Evolutionary conservation across 176 grass and related monocot species (phyloP), one percentile per base, ranked within the genome.

Genomic region (Puya raimondii): DNA sequence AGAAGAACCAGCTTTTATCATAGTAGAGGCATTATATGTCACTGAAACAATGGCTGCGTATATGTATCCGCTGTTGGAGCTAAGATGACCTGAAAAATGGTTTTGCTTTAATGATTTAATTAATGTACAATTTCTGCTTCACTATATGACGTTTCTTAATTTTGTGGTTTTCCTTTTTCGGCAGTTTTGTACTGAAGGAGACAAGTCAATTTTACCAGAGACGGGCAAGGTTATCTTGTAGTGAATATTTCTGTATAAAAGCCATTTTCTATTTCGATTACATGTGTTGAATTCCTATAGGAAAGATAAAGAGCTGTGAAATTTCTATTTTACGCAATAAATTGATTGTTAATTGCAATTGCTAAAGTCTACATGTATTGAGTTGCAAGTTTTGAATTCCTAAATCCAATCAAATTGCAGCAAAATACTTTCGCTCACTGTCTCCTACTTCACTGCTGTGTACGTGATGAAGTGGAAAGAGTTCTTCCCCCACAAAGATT

Each of bases 171-270:
- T 2, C 14, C 52, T 6, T 78, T 51, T 68, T 68, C 54, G 85
- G 63, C 81, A 92, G 92, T 79, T 96, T 96, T 80, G 74, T 96
- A 75, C 80, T 91, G 48, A 92, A 67, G 78, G 81, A 96, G 74
- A 77, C 74, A 61, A 96, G 80, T 26, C 23, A 87, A 71, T 92
- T 96, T 63, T 92, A 92, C 70, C 70, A 89, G 72, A 81, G 86
- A 77, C 73, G 81, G 64, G 80, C 77, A 75, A 92, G 88, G 92
- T 96, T 72, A 6, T 51, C 58, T 50, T 70, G 47, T 22, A 12
- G 0, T 26, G 33, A 13, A 50, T 67, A 50, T 48, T 66, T 70
- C 52, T 16, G 51, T 80, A 33, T 58, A 50, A 2, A 26, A 23
- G 66, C 42, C 63, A 20, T 21, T 49, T 9, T 69, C 50, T 23